Evolutionary conservation across 768 basidiomycete species (phyloP), one percentile per base, ranked within the genome.

Genomic region (Xerocomus potaroensis): DNA sequence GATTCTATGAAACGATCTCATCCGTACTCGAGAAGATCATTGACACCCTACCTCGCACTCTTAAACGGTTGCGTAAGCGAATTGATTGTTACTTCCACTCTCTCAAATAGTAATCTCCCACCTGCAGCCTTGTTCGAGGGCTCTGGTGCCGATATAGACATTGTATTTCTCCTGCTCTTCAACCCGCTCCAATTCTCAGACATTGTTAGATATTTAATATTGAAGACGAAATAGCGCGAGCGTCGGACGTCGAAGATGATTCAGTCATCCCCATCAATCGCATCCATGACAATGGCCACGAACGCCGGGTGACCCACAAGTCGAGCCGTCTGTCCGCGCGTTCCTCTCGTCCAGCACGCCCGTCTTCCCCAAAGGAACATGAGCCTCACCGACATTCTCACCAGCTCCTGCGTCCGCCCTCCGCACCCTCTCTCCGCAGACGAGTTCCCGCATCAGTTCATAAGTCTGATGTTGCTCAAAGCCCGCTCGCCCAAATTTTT

Each of bases 91-190:
- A 16, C 7, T 47, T 11, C 47, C n/a, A 7, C 37, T 42, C 8
- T 2, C 18, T 43, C 26, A 11, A 15, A 38, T 39, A 14, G 22
- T 43, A 11, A 52, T 34, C 10, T 31, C 11, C 11, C 5, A 32
- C 45, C 23, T 43, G n/a, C 55, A 93, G 90, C 82, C 18, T 72
- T 91, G 37, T 83, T 93, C 48, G 91, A 93, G n/a, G 87, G 90
- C 3, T 73, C 79, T 2, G 81, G 74, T 48, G 72, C 76, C 4
- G 85, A 89, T 56, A 91, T 93, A 47, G 83, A 85, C 54, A 77
- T 80, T 7, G 88, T 90, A 59, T 16, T 44, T 27, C 15, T 22
- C 12, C 45, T 32, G 29, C 21, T 27, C 34, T 46, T 18, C 10
- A 16, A 15, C 14, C 10, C 1, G 12, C n/a, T 11, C 0, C 14